phyloP scores from a whole-genome alignment of 1,139 yeast species.

The Zygoascus meyerae region DNA sequence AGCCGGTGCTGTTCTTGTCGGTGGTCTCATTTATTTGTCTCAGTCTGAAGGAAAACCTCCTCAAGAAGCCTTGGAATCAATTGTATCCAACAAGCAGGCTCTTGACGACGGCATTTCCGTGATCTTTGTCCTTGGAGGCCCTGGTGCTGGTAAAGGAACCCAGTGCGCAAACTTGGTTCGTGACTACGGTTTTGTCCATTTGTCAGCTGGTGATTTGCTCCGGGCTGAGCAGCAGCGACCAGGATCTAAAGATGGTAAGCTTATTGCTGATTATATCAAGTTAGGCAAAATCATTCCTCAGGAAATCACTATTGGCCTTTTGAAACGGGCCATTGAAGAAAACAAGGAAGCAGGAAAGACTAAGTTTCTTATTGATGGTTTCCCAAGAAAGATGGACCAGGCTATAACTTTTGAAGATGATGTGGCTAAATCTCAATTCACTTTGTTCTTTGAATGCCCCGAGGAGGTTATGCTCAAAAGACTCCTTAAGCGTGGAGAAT shows the following conservation, averaged over 20 bases:
- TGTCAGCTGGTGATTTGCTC: constrained; percentile 91
- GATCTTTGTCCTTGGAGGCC: constrained; percentile 72
- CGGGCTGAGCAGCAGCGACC: constrained; percentile 84
- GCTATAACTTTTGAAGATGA: constrained; percentile 83
- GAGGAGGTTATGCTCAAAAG: constrained; percentile 83
- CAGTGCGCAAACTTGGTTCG: constrained; percentile 82
- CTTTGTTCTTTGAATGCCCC: constrained; percentile 91
- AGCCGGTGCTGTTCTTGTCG: constrained; percentile 1
- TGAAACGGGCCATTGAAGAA: constrained; percentile 70
- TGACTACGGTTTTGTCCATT: constrained; percentile 76
- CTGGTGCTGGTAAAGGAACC: constrained; percentile 96
- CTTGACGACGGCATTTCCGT: constrained; percentile 47
- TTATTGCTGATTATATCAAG: constrained; percentile 75
- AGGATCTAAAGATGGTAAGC: constrained; percentile 78
- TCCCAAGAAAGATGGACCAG: constrained; percentile 98
- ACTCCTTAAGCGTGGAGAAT: constrained; percentile 84
- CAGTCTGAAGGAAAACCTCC: constrained; percentile 5
- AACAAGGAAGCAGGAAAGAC: constrained; percentile 48
- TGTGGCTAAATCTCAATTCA: constrained; percentile 67
- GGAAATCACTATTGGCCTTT: constrained; percentile 81
- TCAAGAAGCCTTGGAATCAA: constrained; percentile 4
- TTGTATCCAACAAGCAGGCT: neutral
- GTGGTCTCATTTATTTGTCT: constrained; percentile 1
- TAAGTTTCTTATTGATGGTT: constrained; percentile 83
- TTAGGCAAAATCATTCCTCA: constrained; percentile 95